phyloP scores from a whole-genome alignment of 768 basidiomycete species.

The Calocybe cyanea region DNA sequence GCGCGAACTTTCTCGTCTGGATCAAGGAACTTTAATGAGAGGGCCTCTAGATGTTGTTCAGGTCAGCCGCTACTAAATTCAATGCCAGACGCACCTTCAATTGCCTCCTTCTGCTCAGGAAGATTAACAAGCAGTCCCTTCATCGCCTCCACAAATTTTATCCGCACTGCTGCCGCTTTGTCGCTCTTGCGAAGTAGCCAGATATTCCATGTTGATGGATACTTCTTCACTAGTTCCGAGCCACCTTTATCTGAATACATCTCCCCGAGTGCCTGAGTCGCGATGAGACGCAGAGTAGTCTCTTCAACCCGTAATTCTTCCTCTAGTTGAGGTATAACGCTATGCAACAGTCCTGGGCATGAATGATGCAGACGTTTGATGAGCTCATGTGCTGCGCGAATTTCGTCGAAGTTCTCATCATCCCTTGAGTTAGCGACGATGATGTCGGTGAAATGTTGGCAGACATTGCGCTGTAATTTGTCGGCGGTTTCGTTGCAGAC shows the following conservation, averaged over 20 bases:
- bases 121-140: conserved; percentile 58
- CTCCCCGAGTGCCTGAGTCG: conserved; percentile 83
- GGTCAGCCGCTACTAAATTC: neutral
- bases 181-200: conserved; percentile 84
- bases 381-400: conserved; percentile 77
- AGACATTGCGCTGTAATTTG: conserved; percentile 85
- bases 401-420: conserved; percentile 58
- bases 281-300: conserved; percentile 64
- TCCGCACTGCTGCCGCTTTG: conserved; percentile 62
- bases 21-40: conserved; percentile 69
- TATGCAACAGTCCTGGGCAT: conserved; percentile 79
- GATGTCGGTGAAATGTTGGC: conserved; percentile 90
- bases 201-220: conserved; percentile 78
- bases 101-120: conserved; percentile 58
- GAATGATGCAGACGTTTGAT: conserved; percentile 78
- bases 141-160: conserved; percentile 74
- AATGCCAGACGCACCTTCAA: conserved; percentile 61
- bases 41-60: conserved; percentile 38
- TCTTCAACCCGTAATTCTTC: conserved; percentile 83
- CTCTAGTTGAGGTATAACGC: conserved; percentile 90
- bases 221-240: conserved; percentile 71
- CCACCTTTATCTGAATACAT: conserved; percentile 85
- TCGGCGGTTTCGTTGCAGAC: conserved; percentile 83
- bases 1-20: conserved; percentile 90
- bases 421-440: conserved; percentile 61